A percentile compares a stretch with the other conserved stretches of the same genome.
Evolutionary conservation across 257 asterid species (phyloP).

Genomic region (Solanum chmielewskii): DNA sequence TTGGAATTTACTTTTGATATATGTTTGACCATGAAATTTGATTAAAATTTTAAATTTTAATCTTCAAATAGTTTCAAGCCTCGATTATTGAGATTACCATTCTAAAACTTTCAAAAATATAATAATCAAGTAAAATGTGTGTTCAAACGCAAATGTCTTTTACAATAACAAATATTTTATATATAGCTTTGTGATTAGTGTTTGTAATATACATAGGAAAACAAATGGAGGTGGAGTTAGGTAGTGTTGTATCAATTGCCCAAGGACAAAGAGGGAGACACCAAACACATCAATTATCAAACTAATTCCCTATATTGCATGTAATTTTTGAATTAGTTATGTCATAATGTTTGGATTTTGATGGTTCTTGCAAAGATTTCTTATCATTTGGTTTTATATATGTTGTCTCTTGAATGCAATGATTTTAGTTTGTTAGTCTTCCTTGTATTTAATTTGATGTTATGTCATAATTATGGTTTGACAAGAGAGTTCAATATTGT

Average conservation of each 20-base stretch:
- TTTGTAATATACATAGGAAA: not conserved
- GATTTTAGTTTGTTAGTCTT: not conserved
- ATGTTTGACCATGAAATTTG: too few relatives aligned
- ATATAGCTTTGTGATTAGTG: not conserved
- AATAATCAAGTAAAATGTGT: too few relatives aligned
- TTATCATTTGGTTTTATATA: not conserved
- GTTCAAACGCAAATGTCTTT: not conserved
- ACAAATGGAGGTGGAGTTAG: not conserved
- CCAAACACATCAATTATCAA: not conserved
- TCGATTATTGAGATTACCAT: fast-evolving
- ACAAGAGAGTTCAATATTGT: not conserved
- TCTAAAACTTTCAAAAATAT: too few relatives aligned
- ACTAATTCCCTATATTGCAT: not conserved
- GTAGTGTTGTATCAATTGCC: not conserved
- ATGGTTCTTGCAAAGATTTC: not conserved
- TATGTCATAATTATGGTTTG: not conserved
- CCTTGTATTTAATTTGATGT: not conserved
- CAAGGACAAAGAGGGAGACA: not conserved
- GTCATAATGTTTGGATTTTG: not conserved
- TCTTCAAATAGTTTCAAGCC: not conserved
- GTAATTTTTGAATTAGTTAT: not conserved
- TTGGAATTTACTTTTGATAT: fast-evolving
- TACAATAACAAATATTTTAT: not conserved
- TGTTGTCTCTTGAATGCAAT: not conserved
- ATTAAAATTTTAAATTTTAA: too few relatives aligned